phyloP scores from a whole-genome alignment of 306 rosid genomes.

The Betula pendula region DNA sequence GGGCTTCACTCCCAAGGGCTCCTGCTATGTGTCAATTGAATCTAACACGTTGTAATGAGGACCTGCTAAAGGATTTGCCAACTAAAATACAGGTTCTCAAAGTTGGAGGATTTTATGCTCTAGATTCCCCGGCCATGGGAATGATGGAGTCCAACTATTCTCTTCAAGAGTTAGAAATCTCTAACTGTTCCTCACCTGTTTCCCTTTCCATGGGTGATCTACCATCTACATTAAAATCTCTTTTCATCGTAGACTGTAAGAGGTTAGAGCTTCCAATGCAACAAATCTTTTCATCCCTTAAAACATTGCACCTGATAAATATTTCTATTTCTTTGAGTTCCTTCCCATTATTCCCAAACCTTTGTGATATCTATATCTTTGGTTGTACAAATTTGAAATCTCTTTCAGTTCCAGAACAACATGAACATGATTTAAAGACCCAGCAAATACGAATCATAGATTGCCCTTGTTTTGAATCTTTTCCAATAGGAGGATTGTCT shows the following conservation, averaged over 20 bases:
- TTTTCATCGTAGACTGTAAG: too few relatives aligned
- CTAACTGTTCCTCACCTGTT: neutral
- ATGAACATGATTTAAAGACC: neutral
- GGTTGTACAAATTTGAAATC: neutral
- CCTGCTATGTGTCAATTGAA: too few relatives aligned
- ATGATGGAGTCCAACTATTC: neutral
- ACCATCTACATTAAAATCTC: too few relatives aligned
- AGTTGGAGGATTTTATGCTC: neutral
- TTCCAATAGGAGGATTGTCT: neutral
- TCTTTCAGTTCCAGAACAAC: neutral
- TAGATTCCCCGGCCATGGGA: neutral
- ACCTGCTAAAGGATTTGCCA: too few relatives aligned
- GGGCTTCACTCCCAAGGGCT: neutral
- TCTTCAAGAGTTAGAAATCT: neutral
- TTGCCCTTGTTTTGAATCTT: neutral
- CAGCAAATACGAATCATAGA: neutral
- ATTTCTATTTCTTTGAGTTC: neutral
- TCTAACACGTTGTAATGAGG: too few relatives aligned
- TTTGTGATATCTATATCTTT: neutral
- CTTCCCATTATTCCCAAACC: neutral
- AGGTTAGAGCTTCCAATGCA: neutral
- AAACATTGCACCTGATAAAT: accelerated
- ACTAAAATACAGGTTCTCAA: neutral
- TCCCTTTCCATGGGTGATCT: too few relatives aligned
- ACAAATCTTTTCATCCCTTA: neutral